Conservation (phyloP, 805 yeast genomes). For the Saccharomycopsis microspora region DNA sequence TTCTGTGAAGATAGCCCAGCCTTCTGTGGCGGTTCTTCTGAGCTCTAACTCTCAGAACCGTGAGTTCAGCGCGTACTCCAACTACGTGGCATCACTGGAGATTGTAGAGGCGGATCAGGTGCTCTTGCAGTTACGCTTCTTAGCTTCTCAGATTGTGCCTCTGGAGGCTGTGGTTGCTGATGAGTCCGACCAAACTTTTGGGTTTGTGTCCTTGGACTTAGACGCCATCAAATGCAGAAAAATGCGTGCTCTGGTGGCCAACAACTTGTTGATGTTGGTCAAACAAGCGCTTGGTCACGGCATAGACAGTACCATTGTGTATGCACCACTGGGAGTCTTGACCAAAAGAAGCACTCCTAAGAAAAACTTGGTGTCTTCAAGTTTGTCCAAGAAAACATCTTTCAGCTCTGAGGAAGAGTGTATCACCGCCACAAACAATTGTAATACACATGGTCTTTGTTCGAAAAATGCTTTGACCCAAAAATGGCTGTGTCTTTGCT, state of each 20-base stretch:
- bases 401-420: constrained; percentile 37
- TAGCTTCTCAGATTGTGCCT: constrained; percentile 7
- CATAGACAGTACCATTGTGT: constrained; percentile 8
- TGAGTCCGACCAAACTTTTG: constrained; percentile 7
- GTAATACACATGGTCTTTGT: constrained; percentile 46
- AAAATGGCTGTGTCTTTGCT: constrained; percentile 43
- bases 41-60: not conserved
- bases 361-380: not conserved
- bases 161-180: not conserved
- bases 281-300: constrained; percentile 9
- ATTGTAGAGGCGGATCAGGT: not conserved
- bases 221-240: not conserved
- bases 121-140: constrained; percentile 1
- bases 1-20: not conserved
- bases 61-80: not conserved
- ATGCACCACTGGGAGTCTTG: not conserved
- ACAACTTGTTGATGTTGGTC: constrained; percentile 1
- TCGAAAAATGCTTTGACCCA: constrained; percentile 23
- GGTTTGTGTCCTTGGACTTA: not conserved
- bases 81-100: not conserved
- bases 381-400: constrained; percentile 19
- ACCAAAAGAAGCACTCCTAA: not conserved
- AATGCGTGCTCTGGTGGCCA: not conserved
- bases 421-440: constrained; percentile 32
- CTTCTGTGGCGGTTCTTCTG: constrained; percentile 3